These are phyloP conservation scores for Neoarthrinium moseri DNA, from an alignment of 2,329 filamentous ascomycete genomes.

Conservation along the genomic window DNA sequence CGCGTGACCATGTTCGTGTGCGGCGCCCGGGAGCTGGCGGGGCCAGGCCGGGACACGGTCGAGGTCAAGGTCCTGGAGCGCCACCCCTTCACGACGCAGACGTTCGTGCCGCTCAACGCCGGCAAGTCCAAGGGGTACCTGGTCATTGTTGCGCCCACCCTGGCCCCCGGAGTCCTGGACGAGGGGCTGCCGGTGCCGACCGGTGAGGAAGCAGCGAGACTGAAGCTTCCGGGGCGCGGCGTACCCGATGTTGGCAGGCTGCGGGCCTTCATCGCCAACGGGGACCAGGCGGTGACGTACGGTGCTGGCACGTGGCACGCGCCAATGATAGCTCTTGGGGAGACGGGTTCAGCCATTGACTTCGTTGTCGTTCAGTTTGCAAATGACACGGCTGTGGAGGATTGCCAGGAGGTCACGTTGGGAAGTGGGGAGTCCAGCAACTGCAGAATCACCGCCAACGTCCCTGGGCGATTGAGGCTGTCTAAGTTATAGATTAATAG, in stretches of 20 bases:
- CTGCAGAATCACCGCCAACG: constrained; percentile 23
- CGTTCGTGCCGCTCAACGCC: constrained; percentile 76
- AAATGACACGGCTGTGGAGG: constrained; percentile 78
- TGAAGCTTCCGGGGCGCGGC: constrained; percentile 53
- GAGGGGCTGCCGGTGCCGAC: constrained; percentile 38
- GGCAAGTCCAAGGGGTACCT: constrained; percentile 60
- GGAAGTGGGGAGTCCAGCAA: constrained; percentile 30
- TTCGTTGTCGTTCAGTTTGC: constrained; percentile 89
- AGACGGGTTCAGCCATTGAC: constrained; percentile 59
- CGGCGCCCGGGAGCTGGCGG: constrained; percentile 51
- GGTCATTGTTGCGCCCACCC: constrained; percentile 82
- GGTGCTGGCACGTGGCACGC: constrained; percentile 92
- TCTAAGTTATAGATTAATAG: constrained; percentile 13
- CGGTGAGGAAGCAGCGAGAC: constrained; percentile 13
- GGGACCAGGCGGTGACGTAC: constrained; percentile 86
- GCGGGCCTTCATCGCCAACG: constrained; percentile 75
- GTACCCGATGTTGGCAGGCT: constrained; percentile 71
- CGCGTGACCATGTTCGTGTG: constrained; percentile 91
- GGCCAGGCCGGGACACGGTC: constrained; percentile 33
- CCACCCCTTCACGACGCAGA: constrained; percentile 93
- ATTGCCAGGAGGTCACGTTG: constrained; percentile 74
- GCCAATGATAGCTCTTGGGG: constrained; percentile 86
- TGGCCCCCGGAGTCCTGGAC: constrained; percentile 44
- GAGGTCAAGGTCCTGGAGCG: constrained; percentile 76
- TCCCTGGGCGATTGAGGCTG: constrained; percentile 12